Percentiles rank a stretch among this genome's conserved stretches.
phyloP scores from a whole-genome alignment of 257 asterid genomes.

The Solanum lycopersicoides region DNA sequence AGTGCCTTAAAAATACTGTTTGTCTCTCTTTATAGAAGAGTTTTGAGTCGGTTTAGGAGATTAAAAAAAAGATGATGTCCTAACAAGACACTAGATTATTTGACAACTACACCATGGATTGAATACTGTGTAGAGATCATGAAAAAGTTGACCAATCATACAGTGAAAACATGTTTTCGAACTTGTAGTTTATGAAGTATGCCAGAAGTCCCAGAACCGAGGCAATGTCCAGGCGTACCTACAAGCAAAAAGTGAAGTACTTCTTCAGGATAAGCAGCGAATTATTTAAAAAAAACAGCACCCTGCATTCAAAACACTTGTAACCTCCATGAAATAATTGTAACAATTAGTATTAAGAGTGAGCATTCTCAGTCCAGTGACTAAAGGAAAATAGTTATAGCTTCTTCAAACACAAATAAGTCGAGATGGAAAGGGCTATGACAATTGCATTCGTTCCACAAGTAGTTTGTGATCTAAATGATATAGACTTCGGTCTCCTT shows the following conservation, averaged over 20 bases:
- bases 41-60: not conserved
- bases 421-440: not conserved
- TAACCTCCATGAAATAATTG: not conserved
- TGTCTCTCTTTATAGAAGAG: not conserved
- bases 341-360: not conserved
- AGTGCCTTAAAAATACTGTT: not conserved
- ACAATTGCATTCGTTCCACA: not conserved
- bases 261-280: slow-evolving; percentile 1
- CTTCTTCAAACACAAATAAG: not conserved
- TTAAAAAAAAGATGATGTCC: not conserved
- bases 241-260: slow-evolving; percentile 14
- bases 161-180: slow-evolving; percentile 86
- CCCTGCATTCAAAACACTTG: not conserved
- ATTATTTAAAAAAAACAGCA: not conserved
- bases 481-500: not conserved
- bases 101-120: not conserved
- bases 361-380: not conserved
- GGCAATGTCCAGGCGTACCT: slow-evolving; percentile 94
- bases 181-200: slow-evolving; percentile 80
- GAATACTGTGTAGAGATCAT: not conserved
- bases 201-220: slow-evolving; percentile 83
- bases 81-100: not conserved
- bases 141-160: slow-evolving; percentile 21
- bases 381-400: not conserved
- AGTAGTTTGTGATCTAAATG: not conserved